These are phyloP conservation scores for Sphaerosporella brunnea DNA, from an alignment of 495 filamentous ascomycete genomes.

Conservation along the genomic window DNA sequence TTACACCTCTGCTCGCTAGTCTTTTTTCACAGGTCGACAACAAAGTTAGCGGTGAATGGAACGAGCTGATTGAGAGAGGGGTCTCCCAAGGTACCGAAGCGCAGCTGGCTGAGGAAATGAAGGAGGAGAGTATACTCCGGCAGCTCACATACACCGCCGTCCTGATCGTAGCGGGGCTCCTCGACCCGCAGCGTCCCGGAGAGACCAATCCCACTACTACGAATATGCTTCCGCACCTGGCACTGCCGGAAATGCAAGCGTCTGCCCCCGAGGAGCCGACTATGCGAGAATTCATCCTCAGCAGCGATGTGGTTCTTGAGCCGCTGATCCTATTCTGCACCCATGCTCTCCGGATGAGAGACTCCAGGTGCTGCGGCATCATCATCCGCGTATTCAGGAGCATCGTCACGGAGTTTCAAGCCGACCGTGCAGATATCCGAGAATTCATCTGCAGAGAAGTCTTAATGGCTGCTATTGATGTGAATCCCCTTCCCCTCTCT, in stretches of 20 bases:
- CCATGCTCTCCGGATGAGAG: slow-evolving; percentile 75
- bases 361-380: slow-evolving; percentile 71
- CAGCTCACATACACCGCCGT: slow-evolving; percentile 83
- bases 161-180: slow-evolving; percentile 68
- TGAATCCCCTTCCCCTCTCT: slow-evolving; percentile 43
- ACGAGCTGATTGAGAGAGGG: slow-evolving; percentile 42
- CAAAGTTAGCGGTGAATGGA: slow-evolving; percentile 79
- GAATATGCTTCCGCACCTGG: slow-evolving; percentile 16
- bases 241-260: slow-evolving; percentile 26
- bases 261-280: slow-evolving; percentile 32
- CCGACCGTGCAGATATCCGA: slow-evolving; percentile 45
- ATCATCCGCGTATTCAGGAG: slow-evolving; percentile 70
- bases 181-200: slow-evolving; percentile 52
- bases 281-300: slow-evolving; percentile 64
- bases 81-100: slow-evolving; percentile 41
- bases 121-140: slow-evolving; percentile 87
- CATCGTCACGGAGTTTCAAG: slow-evolving; percentile 61
- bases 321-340: slow-evolving; percentile 80
- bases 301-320: slow-evolving; percentile 59
- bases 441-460: slow-evolving; percentile 55
- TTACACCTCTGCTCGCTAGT: slow-evolving; percentile 66
- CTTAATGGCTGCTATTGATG: slow-evolving; percentile 30
- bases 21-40: slow-evolving; percentile 72
- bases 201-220: slow-evolving; percentile 24
- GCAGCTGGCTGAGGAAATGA: slow-evolving; percentile 86